Percentiles rank a stretch among this genome's conserved stretches.
These are phyloP conservation scores for Blastobotrys parvus DNA, from an alignment of 805 yeast species.

Conservation along the genomic window DNA sequence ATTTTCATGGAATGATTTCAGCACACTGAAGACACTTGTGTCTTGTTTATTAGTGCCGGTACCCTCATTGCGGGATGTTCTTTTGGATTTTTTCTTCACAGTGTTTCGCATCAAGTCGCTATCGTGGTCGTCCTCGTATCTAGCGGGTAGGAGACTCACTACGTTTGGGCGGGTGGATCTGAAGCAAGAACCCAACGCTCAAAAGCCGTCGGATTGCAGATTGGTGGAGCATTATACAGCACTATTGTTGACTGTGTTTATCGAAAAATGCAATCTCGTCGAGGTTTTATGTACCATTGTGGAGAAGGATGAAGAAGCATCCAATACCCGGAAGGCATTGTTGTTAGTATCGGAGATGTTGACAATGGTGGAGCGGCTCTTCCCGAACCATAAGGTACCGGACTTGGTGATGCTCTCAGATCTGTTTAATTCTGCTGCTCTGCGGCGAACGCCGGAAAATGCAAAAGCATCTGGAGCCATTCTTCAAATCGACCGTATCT, in stretches of 20 bases:
- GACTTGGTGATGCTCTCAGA: slow-evolving; percentile 19
- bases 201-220: slow-evolving; percentile 5
- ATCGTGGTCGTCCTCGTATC: slow-evolving; percentile 40
- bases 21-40: slow-evolving; percentile 49
- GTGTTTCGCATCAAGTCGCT: slow-evolving; percentile 51
- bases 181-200: slow-evolving; percentile 25
- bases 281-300: slow-evolving; percentile 30
- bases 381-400: slow-evolving; percentile 41
- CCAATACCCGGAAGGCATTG: slow-evolving; percentile 52
- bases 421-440: slow-evolving; percentile 22
- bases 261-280: slow-evolving; percentile 46
- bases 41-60: slow-evolving; percentile 55
- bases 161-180: slow-evolving; percentile 20
- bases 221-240: slow-evolving; percentile 57
- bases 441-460: slow-evolving; percentile 3
- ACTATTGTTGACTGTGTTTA: slow-evolving; percentile 45
- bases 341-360: slow-evolving; percentile 55
- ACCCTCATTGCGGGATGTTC: slow-evolving; percentile 42
- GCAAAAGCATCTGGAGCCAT: slow-evolving; percentile 31
- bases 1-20: slow-evolving; percentile 48
- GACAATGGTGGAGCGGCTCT: slow-evolving; percentile 42
- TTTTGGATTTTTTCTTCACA: slow-evolving; percentile 67
- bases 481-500: slow-evolving; percentile 38
- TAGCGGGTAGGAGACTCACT: slow-evolving; percentile 24
- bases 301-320: slow-evolving; percentile 33